Evolutionary conservation across 768 basidiomycete genomes (phyloP).

Genomic region (Mycena capillaripes): DNA sequence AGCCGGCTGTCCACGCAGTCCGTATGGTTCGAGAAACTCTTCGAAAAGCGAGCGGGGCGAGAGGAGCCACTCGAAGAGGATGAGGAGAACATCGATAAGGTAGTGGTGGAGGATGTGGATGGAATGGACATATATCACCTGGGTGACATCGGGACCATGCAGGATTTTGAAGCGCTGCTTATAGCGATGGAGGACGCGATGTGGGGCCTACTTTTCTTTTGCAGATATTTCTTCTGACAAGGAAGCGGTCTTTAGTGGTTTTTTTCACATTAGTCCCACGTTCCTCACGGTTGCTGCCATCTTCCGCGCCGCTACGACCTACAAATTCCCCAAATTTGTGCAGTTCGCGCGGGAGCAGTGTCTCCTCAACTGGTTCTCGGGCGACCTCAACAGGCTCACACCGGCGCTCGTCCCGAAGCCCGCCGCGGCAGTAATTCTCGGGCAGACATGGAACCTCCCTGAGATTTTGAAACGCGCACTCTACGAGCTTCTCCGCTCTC

Average conservation of each 20-base stretch:
- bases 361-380: constrained; percentile 48
- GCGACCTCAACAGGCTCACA: constrained; percentile 36
- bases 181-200: constrained; percentile 39
- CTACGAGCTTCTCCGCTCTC: constrained; percentile 50
- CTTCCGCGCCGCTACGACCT: constrained; percentile 49
- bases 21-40: constrained; percentile 41
- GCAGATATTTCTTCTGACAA: not conserved
- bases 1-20: constrained; percentile 42
- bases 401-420: constrained; percentile 39
- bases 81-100: constrained; percentile 19
- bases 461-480: constrained; percentile 52
- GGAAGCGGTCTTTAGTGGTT: constrained; percentile 15
- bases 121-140: constrained; percentile 21
- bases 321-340: constrained; percentile 43
- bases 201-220: constrained; percentile 22
- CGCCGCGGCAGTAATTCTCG: constrained; percentile 48
- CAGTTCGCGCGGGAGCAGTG: constrained; percentile 43
- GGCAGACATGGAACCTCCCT: constrained; percentile 43
- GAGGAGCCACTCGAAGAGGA: constrained; percentile 4
- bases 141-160: not conserved
- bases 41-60: constrained; percentile 30
- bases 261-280: constrained; percentile 40
- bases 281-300: constrained; percentile 47
- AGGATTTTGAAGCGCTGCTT: constrained; percentile 37
- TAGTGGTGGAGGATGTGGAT: constrained; percentile 14